Evolutionary conservation across 371 early-diverging fungal species (phyloP), one percentile per base, ranked within the genome.

Genomic region (Apophysomyces variabilis): DNA sequence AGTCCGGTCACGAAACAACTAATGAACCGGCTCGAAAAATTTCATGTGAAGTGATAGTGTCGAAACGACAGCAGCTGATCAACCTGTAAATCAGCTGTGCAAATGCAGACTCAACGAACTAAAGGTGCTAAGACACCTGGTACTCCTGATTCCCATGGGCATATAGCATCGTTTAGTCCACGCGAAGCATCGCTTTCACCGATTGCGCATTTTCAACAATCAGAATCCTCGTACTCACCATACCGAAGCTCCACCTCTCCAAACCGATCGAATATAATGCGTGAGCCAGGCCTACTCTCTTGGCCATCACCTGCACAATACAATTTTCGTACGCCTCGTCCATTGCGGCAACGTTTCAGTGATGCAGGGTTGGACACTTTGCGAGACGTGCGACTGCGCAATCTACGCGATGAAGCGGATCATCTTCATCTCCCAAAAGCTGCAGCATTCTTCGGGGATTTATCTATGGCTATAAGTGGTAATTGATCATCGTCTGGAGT

Each of bases 331-430:
- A 43, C 41, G 39, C 41, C 32, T n/a, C 37, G 32, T 4, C 60
- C 44, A 4, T 21, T 50, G 54, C 54, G 54, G 9, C 54, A 60
- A 18, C 60, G 41, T 41, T 43, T 38, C 18, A 41, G 37, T 21
- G 38, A 39, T 21, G 59, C 38, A 57, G 58, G 9, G 26, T 65
- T 36, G n/a, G 35, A 59, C 5, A 56, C 56, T 67, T 45, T 57
- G 14, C 64, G 68, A 16, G 68, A 68, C 43, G 68, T 64, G 35
- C 68, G 68, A 36, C 64, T 68, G 14, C 68, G 68, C 5, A 38
- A 54, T 60, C 18, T 68, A 38, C 60, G 47, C 16, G 35, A 59
- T 26, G 68, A 68, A 14, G 68, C 68, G 3, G 59, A 64, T 18
- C 68, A 68, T 11, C 45, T 57, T 14, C 60, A 68, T 54, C 60